Evolutionary conservation across 805 yeast genomes (phyloP).

Genomic region (Metschnikowia anglica): DNA sequence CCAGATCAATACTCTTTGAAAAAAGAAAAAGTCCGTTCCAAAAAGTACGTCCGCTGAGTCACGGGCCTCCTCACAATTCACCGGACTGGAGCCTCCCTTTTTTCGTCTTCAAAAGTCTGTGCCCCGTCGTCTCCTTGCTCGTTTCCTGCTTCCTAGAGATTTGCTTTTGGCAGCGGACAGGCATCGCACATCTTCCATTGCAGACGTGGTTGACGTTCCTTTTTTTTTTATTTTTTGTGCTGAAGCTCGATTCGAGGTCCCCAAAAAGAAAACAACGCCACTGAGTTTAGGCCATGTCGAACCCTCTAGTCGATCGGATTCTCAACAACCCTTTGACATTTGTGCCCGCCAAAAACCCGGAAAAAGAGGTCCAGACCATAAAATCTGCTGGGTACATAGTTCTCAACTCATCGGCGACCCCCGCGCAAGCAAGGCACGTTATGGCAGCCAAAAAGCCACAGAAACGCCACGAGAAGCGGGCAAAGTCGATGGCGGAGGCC

Average conservation of each 20-base stretch:
- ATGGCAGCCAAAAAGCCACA: conserved; percentile 5
- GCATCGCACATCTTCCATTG: no score
- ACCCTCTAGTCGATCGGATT: conserved; percentile 64
- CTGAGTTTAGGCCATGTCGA: conserved; percentile 19
- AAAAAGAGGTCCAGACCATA: conserved; percentile 18
- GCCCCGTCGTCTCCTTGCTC: no score
- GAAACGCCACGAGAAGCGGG: conserved; percentile 16
- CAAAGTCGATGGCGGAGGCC: conserved; percentile 55
- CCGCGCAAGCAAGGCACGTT: not conserved
- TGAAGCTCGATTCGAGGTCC: not conserved
- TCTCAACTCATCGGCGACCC: conserved; percentile 12
- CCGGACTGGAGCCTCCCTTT: no score
- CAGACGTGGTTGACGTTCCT: no score
- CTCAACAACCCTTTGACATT: conserved; percentile 62
- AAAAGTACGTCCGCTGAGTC: no score
- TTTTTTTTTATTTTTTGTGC: not conserved
- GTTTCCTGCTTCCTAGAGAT: no score
- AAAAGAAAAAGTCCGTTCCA: no score
- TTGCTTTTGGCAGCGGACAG: no score
- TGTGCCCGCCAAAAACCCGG: conserved; percentile 51
- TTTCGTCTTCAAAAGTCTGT: no score
- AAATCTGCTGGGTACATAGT: conserved; percentile 20
- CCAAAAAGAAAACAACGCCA: not conserved
- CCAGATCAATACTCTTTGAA: no score
- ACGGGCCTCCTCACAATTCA: no score